These are phyloP conservation scores for Kregervanrija fluxuum DNA, from an alignment of 805 yeast species.

Conservation along the genomic window DNA sequence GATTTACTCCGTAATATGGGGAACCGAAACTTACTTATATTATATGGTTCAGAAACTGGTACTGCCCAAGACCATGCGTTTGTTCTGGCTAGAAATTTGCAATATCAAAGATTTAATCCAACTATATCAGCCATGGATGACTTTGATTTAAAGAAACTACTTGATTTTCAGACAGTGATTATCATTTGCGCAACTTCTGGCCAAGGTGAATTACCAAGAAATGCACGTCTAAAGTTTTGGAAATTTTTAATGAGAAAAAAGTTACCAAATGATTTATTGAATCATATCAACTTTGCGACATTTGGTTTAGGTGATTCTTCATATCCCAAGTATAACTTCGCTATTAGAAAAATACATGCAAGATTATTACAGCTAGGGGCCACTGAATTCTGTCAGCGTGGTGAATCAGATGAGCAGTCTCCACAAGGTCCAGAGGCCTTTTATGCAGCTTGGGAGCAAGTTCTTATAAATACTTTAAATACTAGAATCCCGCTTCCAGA, in stretches of 20 bases:
- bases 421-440: constrained; percentile 71
- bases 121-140: constrained; percentile 50
- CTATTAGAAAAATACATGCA: constrained; percentile 75
- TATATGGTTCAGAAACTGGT: constrained; percentile 92
- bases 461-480: constrained; percentile 32
- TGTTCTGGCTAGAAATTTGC: constrained; percentile 47
- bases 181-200: constrained; percentile 86
- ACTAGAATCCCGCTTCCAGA: background rate
- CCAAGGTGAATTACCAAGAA: constrained; percentile 87
- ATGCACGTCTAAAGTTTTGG: constrained; percentile 63
- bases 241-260: constrained; percentile 59
- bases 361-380: constrained; percentile 82
- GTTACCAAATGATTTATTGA: constrained; percentile 51
- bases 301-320: constrained; percentile 94
- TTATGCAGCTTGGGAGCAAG: constrained; percentile 66
- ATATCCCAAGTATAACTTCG: constrained; percentile 82
- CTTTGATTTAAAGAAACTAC: constrained; percentile 46
- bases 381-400: constrained; percentile 56
- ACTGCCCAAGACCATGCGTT: constrained; percentile 82
- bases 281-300: constrained; percentile 56
- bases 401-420: constrained; percentile 85
- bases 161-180: constrained; percentile 40
- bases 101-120: constrained; percentile 45
- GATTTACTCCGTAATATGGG: no score
- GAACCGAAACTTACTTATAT: constrained; percentile 26